Base-by-base conservation (phyloP, 441 rosid genomes). In the Jatropha multifida region DNA sequence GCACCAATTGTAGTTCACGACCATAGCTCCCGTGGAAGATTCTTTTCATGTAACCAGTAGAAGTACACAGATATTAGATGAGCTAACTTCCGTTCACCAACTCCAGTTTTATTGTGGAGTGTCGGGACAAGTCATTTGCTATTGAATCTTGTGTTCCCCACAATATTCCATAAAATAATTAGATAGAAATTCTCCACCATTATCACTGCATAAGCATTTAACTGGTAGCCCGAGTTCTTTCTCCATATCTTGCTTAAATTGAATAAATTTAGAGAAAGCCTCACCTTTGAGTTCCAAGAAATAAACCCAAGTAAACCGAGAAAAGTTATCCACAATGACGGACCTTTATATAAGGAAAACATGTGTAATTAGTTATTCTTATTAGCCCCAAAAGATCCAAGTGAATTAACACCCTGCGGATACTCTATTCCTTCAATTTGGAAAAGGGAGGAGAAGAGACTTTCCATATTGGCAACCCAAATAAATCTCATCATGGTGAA, bases 201-300 rank as follows among this genome's bases (percentile, higher is more conserved):
- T 51, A 15, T 68, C 44, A 0, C 7, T 68, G 6, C 44, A 0
- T 8, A 68, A 27, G 27, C 59, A 14, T 23, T 68, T 49, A 7
- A 27, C 26, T 27, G 1, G 26, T 3, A 18, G 69, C 37, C 54
- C 37, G 10, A 65, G 41, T 8, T 65, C 54, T 18, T 65, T 46
- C 38, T 67, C 40, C 20, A 67, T 38, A 4, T 46, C 6, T 3
- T 46, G 6, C 9, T 48, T 67, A 38, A 49, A 68, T 6, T 68
- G 41, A 49, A 49, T 27, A 23, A 68, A 69, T 27, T 27, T 27
- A 0, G 64, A 60, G 14, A 60, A 5, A 11, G 64, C 40, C 9
- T 60, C 64, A 60, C 40, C 55, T 38, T 69, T 69, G 10, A 56
- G 32, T 56, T 71, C 15, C 17, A 71, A 8, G 5, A 71, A 71